Evolutionary conservation across 768 basidiomycete species (phyloP), one percentile per base, ranked within the genome.

Genomic region (Nidularia pulvinata): DNA sequence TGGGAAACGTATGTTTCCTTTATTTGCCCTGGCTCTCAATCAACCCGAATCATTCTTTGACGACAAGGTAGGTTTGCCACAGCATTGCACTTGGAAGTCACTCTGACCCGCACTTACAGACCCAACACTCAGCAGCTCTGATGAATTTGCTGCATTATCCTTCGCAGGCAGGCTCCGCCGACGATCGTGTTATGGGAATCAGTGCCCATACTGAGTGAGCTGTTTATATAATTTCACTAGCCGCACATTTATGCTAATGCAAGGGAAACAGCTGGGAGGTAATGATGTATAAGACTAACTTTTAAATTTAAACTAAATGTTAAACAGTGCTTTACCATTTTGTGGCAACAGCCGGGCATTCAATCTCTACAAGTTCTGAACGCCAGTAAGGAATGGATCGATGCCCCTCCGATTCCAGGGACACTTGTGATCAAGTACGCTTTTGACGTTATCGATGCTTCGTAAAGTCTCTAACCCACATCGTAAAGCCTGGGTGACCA

Each of bases 361-460:
- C 85, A 85, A 60, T 89, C 87, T 0, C 77, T 97, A 4, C 93
- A 97, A 66, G 85, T 96, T 9, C 75, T 89, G 51, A 96, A 96
- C 71, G 67, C 84, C 1, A 72, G 84, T 34, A 84, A 85, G 7
- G 70, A 83, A 57, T 97, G 95, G 95, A 83, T 97, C 49, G 74
- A 91, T 59, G 93, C 91, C 7, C 82, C 85, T 1, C 83, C 90
- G 0, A 88, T 90, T 46, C 78, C 82, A 0, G 91, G 79, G n/a
- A 93, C 93, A 0, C 76, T 96, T 42, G 91, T 97, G 32, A 82
- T 95, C 66, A 97, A 97, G 91, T 91, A 54, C 55, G 81, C 54
- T 22, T 46, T 1, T 25, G 22, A 42, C 33, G 36, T 39, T 19
- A 5, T 11, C 51, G 9, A 22, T 5, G 51, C 16, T 19, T 6